A percentile compares a stretch with the other conserved stretches of the same genome.
These are phyloP conservation scores for Pythium vanterpoolii DNA, from an alignment of 352 stramenopile species.

Conservation along the genomic window DNA sequence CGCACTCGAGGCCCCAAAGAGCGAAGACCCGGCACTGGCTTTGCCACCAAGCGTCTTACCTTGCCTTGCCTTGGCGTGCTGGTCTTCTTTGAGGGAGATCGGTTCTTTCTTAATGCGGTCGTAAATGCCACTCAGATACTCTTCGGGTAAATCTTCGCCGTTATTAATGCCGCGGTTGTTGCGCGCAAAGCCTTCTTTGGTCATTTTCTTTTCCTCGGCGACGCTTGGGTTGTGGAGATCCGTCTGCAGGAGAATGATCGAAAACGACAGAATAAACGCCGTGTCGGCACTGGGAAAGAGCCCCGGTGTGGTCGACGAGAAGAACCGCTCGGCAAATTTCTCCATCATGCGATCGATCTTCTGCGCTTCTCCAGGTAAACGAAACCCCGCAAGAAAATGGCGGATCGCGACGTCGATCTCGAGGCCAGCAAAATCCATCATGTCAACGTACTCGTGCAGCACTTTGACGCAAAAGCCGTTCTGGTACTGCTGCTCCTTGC, in stretches of 20 bases:
- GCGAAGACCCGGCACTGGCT: slow-evolving; percentile 31
- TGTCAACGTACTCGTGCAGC: slow-evolving; percentile 96
- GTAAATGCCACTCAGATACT: slow-evolving; percentile 94
- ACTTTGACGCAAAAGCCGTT: slow-evolving; percentile 90
- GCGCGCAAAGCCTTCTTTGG: slow-evolving; percentile 93
- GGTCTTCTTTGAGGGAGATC: slow-evolving; percentile 97
- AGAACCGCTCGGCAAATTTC: slow-evolving; percentile 96
- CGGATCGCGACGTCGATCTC: slow-evolving; percentile 98
- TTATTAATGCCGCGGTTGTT: slow-evolving; percentile 98
- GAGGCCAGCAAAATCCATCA: slow-evolving; percentile 93
- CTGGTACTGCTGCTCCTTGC: slow-evolving; percentile 95
- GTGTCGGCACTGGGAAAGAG: slow-evolving; percentile 96
- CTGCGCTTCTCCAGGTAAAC: slow-evolving; percentile 98
- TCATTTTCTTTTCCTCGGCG: slow-evolving; percentile 97
- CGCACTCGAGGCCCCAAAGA: slow-evolving; percentile 65
- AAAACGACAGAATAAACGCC: slow-evolving; percentile 98
- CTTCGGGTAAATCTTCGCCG: slow-evolving; percentile 92
- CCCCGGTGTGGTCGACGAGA: slow-evolving; percentile 61
- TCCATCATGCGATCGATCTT: slow-evolving; percentile 99
- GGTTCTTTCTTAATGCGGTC: slow-evolving; percentile 94
- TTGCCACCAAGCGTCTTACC: slow-evolving; percentile 25
- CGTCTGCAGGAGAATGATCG: slow-evolving; percentile 84
- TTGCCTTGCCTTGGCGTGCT: slow-evolving; percentile 58
- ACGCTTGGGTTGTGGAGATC: slow-evolving; percentile 99
- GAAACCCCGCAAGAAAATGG: slow-evolving; percentile 97